Conservation (phyloP, 371 early-diverging fungal genomes). For the Scutellospora calospora region DNA sequence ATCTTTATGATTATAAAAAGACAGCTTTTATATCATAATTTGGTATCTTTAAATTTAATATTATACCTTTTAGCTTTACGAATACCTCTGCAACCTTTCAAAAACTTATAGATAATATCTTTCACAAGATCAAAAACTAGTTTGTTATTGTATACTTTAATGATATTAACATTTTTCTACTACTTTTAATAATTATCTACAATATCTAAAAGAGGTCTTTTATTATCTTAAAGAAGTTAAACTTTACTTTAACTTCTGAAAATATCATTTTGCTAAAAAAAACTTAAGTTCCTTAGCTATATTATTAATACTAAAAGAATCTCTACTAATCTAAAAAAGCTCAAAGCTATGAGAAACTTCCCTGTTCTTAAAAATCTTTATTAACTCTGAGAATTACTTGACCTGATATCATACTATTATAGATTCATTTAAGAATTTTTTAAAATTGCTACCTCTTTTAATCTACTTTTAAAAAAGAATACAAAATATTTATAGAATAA, state of each 20-base stretch:
- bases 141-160: no score
- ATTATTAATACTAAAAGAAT: conserved; percentile 21
- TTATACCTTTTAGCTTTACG: no score
- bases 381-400: conserved; percentile 56
- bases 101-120: no score
- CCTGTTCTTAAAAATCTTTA: conserved; percentile 45
- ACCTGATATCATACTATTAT: conserved; percentile 53
- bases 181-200: not conserved
- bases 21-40: no score
- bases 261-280: conserved; percentile 17
- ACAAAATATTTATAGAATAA: conserved; percentile 44
- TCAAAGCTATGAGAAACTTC: not conserved
- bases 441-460: conserved; percentile 55
- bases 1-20: no score
- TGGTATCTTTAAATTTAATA: no score
- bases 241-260: not conserved
- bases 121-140: no score
- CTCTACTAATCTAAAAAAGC: conserved; percentile 33
- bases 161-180: no score
- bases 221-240: not conserved
- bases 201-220: conserved; percentile 26
- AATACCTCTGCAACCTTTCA: no score
- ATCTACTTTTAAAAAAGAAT: conserved; percentile 49
- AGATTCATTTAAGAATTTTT: conserved; percentile 54
- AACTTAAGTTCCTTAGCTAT: conserved; percentile 20